phyloP scores from a whole-genome alignment of 768 basidiomycete genomes.

The Austroboletus eburneus region DNA sequence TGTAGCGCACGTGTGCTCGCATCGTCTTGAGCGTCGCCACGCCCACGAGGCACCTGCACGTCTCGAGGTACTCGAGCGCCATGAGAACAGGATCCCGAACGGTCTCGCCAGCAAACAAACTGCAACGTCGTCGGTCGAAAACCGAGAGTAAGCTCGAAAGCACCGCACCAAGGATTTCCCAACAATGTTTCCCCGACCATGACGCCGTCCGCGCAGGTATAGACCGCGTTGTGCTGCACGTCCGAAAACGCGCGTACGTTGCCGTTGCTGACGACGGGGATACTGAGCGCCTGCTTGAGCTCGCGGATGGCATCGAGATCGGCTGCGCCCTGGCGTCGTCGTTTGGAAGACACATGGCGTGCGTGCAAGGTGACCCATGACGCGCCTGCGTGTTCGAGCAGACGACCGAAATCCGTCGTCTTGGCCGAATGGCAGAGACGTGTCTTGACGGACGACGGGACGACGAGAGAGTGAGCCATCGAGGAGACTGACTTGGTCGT shows the following conservation, averaged over 20 bases:
- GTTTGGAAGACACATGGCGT: constrained; percentile 63
- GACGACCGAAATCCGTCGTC: constrained; percentile 53
- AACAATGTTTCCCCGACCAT: constrained; percentile 82
- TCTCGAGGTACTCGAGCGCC: constrained; percentile 63
- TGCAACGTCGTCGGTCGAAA: constrained; percentile 22
- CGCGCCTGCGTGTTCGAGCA: constrained; percentile 61
- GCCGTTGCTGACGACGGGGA: constrained; percentile 75
- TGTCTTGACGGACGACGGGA: constrained; percentile 66
- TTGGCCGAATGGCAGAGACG: constrained; percentile 49
- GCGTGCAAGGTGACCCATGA: constrained; percentile 74
- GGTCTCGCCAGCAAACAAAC: constrained; percentile 50
- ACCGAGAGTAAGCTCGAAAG: neutral
- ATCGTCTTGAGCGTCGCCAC: constrained; percentile 47
- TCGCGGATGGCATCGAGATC: constrained; percentile 55
- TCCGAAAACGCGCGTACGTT: constrained; percentile 65
- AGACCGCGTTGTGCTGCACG: constrained; percentile 46
- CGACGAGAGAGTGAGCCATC: constrained; percentile 56
- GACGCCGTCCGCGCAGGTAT: constrained; percentile 64
- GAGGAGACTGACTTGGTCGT: constrained; percentile 47
- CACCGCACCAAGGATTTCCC: constrained; percentile 64
- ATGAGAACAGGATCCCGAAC: constrained; percentile 63
- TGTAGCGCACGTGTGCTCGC: constrained; percentile 63
- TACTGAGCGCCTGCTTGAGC: constrained; percentile 45
- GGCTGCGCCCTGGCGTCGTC: constrained; percentile 71
- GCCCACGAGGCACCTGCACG: constrained; percentile 51